A percentile compares a stretch with the other conserved stretches of the same genome.
phyloP scores from a whole-genome alignment of 306 rosid species.

The Parietaria judaica region DNA sequence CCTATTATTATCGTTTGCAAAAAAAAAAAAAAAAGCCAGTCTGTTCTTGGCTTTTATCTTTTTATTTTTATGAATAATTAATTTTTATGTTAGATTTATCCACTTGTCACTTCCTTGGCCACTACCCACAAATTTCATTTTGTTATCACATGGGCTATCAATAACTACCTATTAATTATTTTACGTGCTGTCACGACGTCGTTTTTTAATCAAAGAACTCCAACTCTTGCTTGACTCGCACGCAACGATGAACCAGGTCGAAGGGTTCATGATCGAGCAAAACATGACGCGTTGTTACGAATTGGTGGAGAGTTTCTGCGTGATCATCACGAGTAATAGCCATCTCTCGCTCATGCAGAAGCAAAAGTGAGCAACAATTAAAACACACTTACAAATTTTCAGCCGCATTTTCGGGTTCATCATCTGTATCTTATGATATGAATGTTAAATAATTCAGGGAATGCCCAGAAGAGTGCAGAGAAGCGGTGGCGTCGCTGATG shows the following conservation, averaged over 20 bases:
- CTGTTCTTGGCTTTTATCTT: not conserved
- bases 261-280: constrained; percentile 50
- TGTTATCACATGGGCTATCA: not conserved
- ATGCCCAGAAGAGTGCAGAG: constrained; percentile 90
- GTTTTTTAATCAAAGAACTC: not conserved
- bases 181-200: not conserved
- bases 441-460: constrained; percentile 25
- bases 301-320: constrained; percentile 38
- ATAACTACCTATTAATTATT: not conserved
- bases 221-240: not conserved
- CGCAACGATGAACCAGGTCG: constrained; percentile 33
- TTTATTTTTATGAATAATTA: too few relatives aligned
- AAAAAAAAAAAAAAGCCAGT: not conserved
- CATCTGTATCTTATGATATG: not conserved
- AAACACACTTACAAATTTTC: not conserved
- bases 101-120: not conserved
- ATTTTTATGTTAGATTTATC: not conserved
- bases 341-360: constrained; percentile 44
- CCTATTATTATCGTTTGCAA: not conserved
- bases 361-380: constrained; percentile 38
- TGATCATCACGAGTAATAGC: constrained; percentile 37
- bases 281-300: constrained; percentile 43
- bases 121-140: too few relatives aligned
- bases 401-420: not conserved
- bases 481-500: constrained; percentile 60